Evolutionary conservation across 306 rosid species (phyloP), one percentile per base, ranked within the genome.

Genomic region (Styphnolobium japonicum): DNA sequence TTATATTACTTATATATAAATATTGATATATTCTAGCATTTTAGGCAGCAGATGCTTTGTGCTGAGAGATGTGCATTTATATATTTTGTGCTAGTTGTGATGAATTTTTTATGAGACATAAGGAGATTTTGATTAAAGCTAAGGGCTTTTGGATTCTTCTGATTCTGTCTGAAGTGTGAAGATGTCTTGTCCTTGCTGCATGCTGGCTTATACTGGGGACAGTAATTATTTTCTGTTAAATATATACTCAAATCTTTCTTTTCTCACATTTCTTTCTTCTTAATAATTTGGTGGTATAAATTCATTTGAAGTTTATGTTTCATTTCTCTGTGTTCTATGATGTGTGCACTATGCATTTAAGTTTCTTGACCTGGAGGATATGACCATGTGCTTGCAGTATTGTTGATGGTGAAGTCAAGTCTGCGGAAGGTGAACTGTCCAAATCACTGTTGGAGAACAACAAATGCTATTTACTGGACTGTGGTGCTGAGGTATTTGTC

Each of bases 381-480:
- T 82, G 79, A 60, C 56, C 46, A 63, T 71, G 70, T 72, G 74
- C 69, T 64, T 86, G 80, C 74, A 96, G 99, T 90, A 87, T 93
- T 81, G 87, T 78, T 60, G 93, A 86, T 56, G 96, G 93, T 42
- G 93, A 93, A 78, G 89, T 87, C 68, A 96, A 90, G 84, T 52
- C 86, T 52, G 85, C 91, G 8, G 98, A 93, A 71, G 92, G 92
- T 65, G 99, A 93, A 77, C 88, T 93, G 79, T 89, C 93, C 40
- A 96, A 96, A 70, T 91, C 94, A 81, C 67, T 88, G 79, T 76
- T 96, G 87, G 98, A 93, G 90, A 96, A 96, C 87, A 90, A 85
- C 87, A 91, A 89, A 78, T 91, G 97, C 83, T 96, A 96, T 87
- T 77, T 96, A 58, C 76, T 96, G 91, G 99, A 96, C 88, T 90